Evolutionary conservation across 2,329 filamentous ascomycete species (phyloP).

Genomic region (Verticillium alfalfae): DNA sequence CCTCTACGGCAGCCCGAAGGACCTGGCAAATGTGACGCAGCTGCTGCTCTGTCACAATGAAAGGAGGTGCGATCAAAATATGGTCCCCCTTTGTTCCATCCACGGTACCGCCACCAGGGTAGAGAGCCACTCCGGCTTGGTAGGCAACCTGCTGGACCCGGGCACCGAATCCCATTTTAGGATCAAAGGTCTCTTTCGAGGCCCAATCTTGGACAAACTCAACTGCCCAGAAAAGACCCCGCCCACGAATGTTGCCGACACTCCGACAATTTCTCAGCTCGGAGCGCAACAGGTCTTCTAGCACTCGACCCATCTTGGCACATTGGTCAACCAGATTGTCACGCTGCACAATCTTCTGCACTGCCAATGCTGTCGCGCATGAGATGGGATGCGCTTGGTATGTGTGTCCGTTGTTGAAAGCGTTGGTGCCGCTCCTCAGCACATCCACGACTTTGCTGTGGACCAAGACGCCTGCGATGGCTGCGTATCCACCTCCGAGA

Average conservation of each 20-base stretch:
- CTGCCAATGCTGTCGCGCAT: slow-evolving; percentile 19
- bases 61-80: slow-evolving; percentile 64
- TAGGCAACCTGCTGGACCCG: slow-evolving; percentile 22
- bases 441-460: slow-evolving; percentile 41
- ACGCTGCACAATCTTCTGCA: slow-evolving; percentile 25
- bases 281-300: slow-evolving; percentile 19
- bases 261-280: slow-evolving; percentile 21
- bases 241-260: slow-evolving; percentile 33
- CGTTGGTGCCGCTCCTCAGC: slow-evolving; percentile 37
- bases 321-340: slow-evolving; percentile 26
- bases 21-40: not conserved
- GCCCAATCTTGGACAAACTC: slow-evolving; percentile 36
- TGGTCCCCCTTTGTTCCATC: slow-evolving; percentile 62
- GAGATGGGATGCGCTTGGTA: slow-evolving; percentile 19
- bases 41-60: slow-evolving; percentile 44
- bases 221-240: slow-evolving; percentile 39
- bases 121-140: slow-evolving; percentile 11
- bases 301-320: slow-evolving; percentile 19
- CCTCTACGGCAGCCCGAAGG: not conserved
- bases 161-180: slow-evolving; percentile 15
- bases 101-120: slow-evolving; percentile 57
- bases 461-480: slow-evolving; percentile 52
- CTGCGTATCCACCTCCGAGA: slow-evolving; percentile 49
- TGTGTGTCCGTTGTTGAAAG: slow-evolving; percentile 17
- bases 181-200: slow-evolving; percentile 28